Evolutionary conservation across 1,284 basidiomycete genomes (phyloP).

Genomic region (Singerocomus rubriflavus): DNA sequence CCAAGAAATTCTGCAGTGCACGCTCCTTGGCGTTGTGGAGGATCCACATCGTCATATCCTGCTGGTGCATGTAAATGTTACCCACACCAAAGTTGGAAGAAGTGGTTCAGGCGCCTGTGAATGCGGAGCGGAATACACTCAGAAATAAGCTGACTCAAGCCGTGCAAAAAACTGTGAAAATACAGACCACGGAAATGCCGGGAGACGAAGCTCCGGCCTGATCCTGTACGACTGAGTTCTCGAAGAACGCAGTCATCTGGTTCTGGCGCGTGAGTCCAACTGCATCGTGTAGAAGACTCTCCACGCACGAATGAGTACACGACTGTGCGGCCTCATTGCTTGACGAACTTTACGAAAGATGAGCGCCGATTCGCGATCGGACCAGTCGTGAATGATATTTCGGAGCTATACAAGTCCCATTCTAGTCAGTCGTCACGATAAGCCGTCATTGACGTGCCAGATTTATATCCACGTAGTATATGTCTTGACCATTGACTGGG

Average conservation of each 20-base stretch:
- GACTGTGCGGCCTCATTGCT: conserved; percentile 28
- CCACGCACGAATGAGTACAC: conserved; percentile 29
- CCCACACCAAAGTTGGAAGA: conserved; percentile 36
- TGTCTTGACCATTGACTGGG: conserved; percentile 26
- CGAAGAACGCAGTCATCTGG: conserved; percentile 27
- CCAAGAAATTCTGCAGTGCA: conserved; percentile 28
- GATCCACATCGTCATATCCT: conserved; percentile 33
- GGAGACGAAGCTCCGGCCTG: conserved; percentile 11
- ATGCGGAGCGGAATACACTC: not conserved
- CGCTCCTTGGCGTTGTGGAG: conserved; percentile 34
- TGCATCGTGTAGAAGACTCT: not conserved
- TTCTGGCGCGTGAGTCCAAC: not conserved
- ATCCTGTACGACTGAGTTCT: conserved; percentile 17
- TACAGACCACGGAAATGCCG: conserved; percentile 18
- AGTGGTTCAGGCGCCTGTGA: conserved; percentile 35
- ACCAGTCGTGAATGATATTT: conserved; percentile 33
- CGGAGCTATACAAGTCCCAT: conserved; percentile 18
- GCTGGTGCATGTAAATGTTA: conserved; percentile 26
- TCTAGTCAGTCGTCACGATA: not conserved
- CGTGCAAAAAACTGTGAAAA: no score
- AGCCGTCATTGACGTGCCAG: not conserved
- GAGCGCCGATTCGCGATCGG: conserved; percentile 23
- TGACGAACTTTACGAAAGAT: conserved; percentile 30
- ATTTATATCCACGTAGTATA: conserved; percentile 31
- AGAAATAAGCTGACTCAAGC: not conserved